Evolutionary conservation across 257 asterid genomes (phyloP).

Genomic region (Leonotis leonurus): DNA sequence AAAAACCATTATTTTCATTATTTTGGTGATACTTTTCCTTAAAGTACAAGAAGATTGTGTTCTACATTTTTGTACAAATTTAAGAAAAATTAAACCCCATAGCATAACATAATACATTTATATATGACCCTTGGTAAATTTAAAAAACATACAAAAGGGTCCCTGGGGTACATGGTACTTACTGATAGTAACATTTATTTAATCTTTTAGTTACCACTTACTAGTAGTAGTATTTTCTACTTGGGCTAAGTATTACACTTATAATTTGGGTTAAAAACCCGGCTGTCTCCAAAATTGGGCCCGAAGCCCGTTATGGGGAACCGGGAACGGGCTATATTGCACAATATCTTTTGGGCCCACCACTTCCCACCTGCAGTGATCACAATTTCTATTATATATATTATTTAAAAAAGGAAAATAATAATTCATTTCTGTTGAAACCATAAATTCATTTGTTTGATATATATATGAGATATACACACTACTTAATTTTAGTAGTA

Average conservation of each 20-base stretch:
- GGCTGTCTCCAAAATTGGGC: constrained; percentile 50
- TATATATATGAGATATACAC: no score
- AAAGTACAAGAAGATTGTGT: background rate
- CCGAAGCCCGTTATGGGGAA: constrained; percentile 65
- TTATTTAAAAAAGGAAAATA: no score
- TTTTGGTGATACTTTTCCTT: no score
- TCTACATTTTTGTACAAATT: background rate
- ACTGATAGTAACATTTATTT: background rate
- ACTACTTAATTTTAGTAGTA: no score
- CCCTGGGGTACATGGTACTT: background rate
- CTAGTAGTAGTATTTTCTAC: background rate
- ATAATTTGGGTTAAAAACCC: background rate
- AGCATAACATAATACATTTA: background rate
- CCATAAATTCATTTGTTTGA: no score
- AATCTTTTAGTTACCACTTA: background rate
- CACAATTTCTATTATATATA: no score
- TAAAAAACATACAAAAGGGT: background rate
- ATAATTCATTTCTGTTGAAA: no score
- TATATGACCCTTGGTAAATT: constrained; percentile 10
- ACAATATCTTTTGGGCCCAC: constrained; percentile 30
- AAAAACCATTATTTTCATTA: no score
- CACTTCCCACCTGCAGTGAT: constrained; percentile 63
- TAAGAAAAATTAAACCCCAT: background rate
- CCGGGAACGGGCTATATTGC: constrained; percentile 75
- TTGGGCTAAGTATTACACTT: background rate